Conservation (phyloP, 2,329 filamentous ascomycete genomes). For the Basipetospora sp. region DNA sequence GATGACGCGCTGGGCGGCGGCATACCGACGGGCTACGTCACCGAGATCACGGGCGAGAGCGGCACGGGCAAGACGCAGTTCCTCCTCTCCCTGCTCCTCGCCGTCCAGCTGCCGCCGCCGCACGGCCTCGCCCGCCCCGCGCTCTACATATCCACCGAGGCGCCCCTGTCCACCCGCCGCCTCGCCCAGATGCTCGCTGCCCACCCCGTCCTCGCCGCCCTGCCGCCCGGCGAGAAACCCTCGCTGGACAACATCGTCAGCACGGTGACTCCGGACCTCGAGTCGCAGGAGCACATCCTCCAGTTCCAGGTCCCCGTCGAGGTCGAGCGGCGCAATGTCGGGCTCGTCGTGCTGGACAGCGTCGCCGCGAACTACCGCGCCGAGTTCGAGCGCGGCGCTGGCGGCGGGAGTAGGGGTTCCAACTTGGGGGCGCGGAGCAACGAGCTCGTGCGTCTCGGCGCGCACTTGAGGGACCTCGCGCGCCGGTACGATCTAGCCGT, state of each 20-base stretch:
- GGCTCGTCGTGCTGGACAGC: slow-evolving; percentile 76
- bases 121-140: slow-evolving; percentile 57
- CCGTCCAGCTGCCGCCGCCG: slow-evolving; percentile 66
- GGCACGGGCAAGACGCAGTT: slow-evolving; percentile 93
- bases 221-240: slow-evolving; percentile 26
- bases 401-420: slow-evolving; percentile 20
- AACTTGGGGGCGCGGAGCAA: slow-evolving; percentile 62
- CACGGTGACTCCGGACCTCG: slow-evolving; percentile 74
- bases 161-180: slow-evolving; percentile 65
- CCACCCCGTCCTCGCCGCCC: slow-evolving; percentile 43
- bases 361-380: slow-evolving; percentile 92
- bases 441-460: slow-evolving; percentile 64
- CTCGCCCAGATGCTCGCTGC: slow-evolving; percentile 61
- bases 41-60: slow-evolving; percentile 84
- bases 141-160: slow-evolving; percentile 89
- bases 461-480: slow-evolving; percentile 62
- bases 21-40: slow-evolving; percentile 65
- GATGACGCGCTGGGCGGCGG: slow-evolving; percentile 63
- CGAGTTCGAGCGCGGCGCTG: slow-evolving; percentile 55
- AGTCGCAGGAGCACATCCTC: slow-evolving; percentile 89
- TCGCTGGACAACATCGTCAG: slow-evolving; percentile 65
- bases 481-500: slow-evolving; percentile 61
- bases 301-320: slow-evolving; percentile 83
- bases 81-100: slow-evolving; percentile 68
- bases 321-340: slow-evolving; percentile 58